Conservation (phyloP, 495 filamentous ascomycete genomes). For the Xylaria castorea region DNA sequence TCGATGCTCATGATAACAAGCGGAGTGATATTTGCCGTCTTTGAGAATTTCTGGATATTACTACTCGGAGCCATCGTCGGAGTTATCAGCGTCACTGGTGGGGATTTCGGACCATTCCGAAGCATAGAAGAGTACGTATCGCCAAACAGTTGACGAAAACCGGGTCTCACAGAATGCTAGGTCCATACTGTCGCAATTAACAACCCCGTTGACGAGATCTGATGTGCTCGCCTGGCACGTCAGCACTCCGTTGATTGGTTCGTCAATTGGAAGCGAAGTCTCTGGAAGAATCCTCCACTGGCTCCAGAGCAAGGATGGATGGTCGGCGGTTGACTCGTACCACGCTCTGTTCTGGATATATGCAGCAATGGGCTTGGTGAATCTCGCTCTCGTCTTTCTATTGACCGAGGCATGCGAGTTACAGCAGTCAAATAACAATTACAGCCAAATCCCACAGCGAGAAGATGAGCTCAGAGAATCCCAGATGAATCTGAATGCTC, state of each 20-base stretch:
- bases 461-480: slow-evolving; percentile 27
- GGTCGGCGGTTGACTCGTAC: slow-evolving; percentile 67
- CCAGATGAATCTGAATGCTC: slow-evolving; percentile 18
- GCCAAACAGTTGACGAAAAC: neutral
- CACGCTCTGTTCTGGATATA: slow-evolving; percentile 74
- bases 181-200: slow-evolving; percentile 77
- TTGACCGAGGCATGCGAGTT: slow-evolving; percentile 68
- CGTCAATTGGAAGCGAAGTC: slow-evolving; percentile 67
- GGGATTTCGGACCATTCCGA: slow-evolving; percentile 81
- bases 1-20: slow-evolving; percentile 71
- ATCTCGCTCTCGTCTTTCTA: slow-evolving; percentile 64
- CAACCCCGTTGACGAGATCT: slow-evolving; percentile 61
- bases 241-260: slow-evolving; percentile 64
- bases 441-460: slow-evolving; percentile 56
- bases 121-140: slow-evolving; percentile 73
- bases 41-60: slow-evolving; percentile 75
- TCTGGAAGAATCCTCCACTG: slow-evolving; percentile 70
- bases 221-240: slow-evolving; percentile 86
- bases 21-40: slow-evolving; percentile 71
- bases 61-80: slow-evolving; percentile 77
- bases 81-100: slow-evolving; percentile 82
- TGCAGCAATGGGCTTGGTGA: slow-evolving; percentile 69
- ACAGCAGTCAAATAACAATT: slow-evolving; percentile 38
- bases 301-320: slow-evolving; percentile 55
- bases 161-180: slow-evolving; percentile 29